Base-by-base conservation (phyloP, 306 rosid genomes). In the Fagus sylvatica region DNA sequence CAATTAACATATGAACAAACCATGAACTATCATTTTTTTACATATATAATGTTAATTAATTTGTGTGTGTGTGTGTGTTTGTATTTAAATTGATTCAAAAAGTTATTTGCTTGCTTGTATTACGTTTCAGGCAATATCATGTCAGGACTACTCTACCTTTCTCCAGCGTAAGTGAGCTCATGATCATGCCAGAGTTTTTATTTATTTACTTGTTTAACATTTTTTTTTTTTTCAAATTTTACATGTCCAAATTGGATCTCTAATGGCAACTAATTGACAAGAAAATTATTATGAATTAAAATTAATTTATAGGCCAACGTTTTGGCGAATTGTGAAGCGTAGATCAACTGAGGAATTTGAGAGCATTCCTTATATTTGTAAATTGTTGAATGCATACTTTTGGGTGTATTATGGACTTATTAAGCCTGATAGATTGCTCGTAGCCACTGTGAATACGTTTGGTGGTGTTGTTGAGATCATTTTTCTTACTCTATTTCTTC, bases 301-400 rank as follows among this genome's bases (percentile, higher is more conserved):
- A n/a, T n/a, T 39, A 16, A 17, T 39, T 39, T 39, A 49, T 4
- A 66, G 89, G 0, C 43, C 49, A 12, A 86, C 89, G 49, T 86
- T 86, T 74, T 73, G 83, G 72, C 30, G 83, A 79, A 78, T 86
- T n/a, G 3, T 80, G 37, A 86, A 55, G 76, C 64, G 41, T 5
- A 34, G 85, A 32, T 76, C 87, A 13, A 86, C 89, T 1, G 89
- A 80, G 66, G 85, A 86, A 39, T 86, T 86, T 49, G 81, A 59
- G 64, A 83, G 87, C 73, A 65, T 86, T 64, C 89, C 89, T 13
- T 86, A 86, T 36, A 81, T 86, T 9, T 80, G 85, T 77, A 83
- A 84, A n/a, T 73, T 84, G 54, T 69, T 86, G 77, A 86, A 10
- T 73, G 84, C 79, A 13, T 70, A 55, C 57, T 77, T 86, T 22